phyloP scores from a whole-genome alignment of 805 yeast genomes.

The Starmerella stigmatis region DNA sequence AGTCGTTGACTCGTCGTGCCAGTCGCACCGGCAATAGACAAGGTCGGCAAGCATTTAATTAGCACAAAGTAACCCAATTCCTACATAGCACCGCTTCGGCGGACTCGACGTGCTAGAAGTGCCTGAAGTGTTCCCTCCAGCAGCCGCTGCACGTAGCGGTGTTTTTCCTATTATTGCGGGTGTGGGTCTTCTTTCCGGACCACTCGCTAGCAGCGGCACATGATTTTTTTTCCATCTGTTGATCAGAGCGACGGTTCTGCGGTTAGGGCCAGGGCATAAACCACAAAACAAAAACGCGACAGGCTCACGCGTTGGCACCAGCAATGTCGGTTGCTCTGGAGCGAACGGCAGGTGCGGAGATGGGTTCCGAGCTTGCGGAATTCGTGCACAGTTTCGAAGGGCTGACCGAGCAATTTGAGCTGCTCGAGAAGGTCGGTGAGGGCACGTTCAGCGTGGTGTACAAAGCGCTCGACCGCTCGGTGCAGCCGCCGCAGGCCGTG shows the following conservation, averaged over 20 bases:
- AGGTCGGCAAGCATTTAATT: constrained; percentile 7
- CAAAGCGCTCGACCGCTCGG: constrained; percentile 43
- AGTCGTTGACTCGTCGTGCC: constrained; percentile 1
- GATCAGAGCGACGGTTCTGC: not conserved
- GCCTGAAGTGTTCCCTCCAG: too few relatives aligned
- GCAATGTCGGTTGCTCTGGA: constrained; percentile 7
- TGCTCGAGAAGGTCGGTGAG: constrained; percentile 54
- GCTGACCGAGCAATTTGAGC: constrained; percentile 39
- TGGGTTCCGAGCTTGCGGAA: constrained; percentile 30
- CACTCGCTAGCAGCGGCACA: not conserved
- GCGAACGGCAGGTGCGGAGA: constrained; percentile 10
- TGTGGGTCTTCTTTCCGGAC: too few relatives aligned
- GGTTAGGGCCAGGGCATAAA: constrained; percentile 2
- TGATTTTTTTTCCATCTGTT: not conserved
- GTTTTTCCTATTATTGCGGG: too few relatives aligned
- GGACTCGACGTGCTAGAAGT: too few relatives aligned
- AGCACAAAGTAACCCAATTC: too few relatives aligned
- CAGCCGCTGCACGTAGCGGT: too few relatives aligned
- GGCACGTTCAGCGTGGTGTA: constrained; percentile 57
- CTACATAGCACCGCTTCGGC: too few relatives aligned
- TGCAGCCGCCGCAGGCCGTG: constrained; percentile 34
- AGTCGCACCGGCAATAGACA: not conserved
- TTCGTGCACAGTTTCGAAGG: constrained; percentile 42
- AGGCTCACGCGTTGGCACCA: not conserved
- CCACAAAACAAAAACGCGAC: constrained; percentile 1